Conservation (phyloP, 352 stramenopile genomes). For the Phytophthora nicotianae region DNA sequence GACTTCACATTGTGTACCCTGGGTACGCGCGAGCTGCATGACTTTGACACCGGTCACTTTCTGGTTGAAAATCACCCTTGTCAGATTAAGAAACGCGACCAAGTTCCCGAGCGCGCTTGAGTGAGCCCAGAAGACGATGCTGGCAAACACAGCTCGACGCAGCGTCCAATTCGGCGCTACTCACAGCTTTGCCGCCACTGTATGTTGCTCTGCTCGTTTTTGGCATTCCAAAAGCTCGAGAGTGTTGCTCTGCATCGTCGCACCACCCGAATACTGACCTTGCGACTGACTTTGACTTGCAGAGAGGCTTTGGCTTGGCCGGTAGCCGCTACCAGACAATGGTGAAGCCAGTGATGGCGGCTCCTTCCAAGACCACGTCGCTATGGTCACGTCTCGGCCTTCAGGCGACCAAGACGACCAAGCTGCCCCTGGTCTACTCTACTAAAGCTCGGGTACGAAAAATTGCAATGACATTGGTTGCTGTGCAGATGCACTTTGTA, state of each 20-base stretch:
- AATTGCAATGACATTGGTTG: conserved; percentile 17
- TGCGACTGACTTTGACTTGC: conserved; percentile 15
- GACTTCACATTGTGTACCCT: conserved; percentile 11
- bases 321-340: conserved; percentile 72
- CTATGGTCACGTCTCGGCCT: conserved; percentile 46
- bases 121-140: conserved; percentile 33
- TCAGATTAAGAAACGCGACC: conserved; percentile 29
- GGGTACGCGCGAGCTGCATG: conserved; percentile 25
- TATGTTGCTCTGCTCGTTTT: conserved; percentile 16
- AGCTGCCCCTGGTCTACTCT: conserved; percentile 64
- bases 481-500: neutral
- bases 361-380: conserved; percentile 35
- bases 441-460: conserved; percentile 71
- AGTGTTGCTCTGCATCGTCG: neutral
- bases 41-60: conserved; percentile 46
- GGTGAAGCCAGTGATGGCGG: conserved; percentile 39
- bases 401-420: conserved; percentile 31
- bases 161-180: conserved; percentile 21
- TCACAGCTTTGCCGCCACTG: conserved; percentile 24
- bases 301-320: conserved; percentile 30
- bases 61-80: conserved; percentile 27
- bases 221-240: too few relatives aligned
- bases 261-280: conserved; percentile 22
- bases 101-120: conserved; percentile 7
- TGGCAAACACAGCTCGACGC: conserved; percentile 47